Evolutionary conservation across 805 yeast genomes (phyloP).

Genomic region (Komagataella pastoris): DNA sequence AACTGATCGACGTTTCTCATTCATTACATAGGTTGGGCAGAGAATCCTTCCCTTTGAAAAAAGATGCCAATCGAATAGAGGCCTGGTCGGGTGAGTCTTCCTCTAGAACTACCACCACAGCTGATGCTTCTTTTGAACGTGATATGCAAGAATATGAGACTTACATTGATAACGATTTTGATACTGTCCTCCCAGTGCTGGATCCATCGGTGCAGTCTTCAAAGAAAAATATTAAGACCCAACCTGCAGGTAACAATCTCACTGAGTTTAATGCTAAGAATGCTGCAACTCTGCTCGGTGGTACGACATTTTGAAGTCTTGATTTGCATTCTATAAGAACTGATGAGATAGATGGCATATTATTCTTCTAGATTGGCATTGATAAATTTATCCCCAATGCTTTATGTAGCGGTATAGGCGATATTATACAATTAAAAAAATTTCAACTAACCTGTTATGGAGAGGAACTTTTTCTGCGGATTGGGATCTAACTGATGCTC

Average conservation of each 20-base stretch:
- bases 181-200: neutral
- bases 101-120: neutral
- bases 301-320: conserved; percentile 41
- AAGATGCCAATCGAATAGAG: neutral
- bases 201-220: neutral
- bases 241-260: neutral
- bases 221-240: neutral
- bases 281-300: conserved; percentile 75
- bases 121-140: conserved; percentile 1
- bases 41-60: conserved; percentile 34
- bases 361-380: too few relatives aligned
- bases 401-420: too few relatives aligned
- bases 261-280: conserved; percentile 54
- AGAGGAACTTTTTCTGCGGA: too few relatives aligned
- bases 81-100: conserved; percentile 3
- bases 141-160: conserved; percentile 1
- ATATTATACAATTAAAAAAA: too few relatives aligned
- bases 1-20: conserved; percentile 16
- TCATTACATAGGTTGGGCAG: conserved; percentile 67
- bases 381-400: too few relatives aligned
- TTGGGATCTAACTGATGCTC: too few relatives aligned
- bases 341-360: neutral
- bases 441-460: too few relatives aligned
- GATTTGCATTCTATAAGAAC: neutral
- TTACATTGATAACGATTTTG: conserved; percentile 1